Evolutionary conservation across 371 early-diverging fungal species (phyloP).

Genomic region (Choanephora cucurbitarum): DNA sequence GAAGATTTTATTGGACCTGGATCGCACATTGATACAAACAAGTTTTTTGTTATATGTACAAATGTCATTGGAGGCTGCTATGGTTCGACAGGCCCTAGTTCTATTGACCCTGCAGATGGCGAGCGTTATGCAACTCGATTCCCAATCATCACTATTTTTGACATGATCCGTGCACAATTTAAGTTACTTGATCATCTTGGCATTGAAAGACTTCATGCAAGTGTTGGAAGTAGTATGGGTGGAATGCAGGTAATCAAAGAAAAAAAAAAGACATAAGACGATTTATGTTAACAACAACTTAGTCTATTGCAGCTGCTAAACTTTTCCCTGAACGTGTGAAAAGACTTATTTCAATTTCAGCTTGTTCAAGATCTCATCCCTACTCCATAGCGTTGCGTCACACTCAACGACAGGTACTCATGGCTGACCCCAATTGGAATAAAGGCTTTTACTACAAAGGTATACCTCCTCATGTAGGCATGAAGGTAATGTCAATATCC

Average conservation of each 20-base stretch:
- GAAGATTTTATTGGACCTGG: conserved; percentile 95
- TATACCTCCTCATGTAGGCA: conserved; percentile 91
- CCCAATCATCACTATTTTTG: conserved; percentile 91
- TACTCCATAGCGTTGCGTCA: conserved; percentile 93
- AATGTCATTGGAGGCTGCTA: conserved; percentile 90
- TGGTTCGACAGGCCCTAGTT: conserved; percentile 86
- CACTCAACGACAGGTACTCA: conserved; percentile 89
- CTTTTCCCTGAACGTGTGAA: conserved; percentile 84
- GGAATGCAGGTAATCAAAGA: conserved; percentile 78
- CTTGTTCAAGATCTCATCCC: conserved; percentile 94
- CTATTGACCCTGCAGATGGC: conserved; percentile 71
- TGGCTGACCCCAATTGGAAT: conserved; percentile 95
- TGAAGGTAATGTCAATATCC: conserved; percentile 65
- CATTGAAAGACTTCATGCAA: conserved; percentile 82
- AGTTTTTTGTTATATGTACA: conserved; percentile 86
- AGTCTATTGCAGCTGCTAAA: conserved; percentile 83
- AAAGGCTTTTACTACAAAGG: conserved; percentile 90
- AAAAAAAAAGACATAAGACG: neutral
- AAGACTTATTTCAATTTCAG: conserved; percentile 82
- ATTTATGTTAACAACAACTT: neutral
- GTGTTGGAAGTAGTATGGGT: conserved; percentile 94
- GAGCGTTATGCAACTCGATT: conserved; percentile 87
- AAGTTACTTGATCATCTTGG: conserved; percentile 79
- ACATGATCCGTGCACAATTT: conserved; percentile 95
- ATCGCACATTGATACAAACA: conserved; percentile 79